Evolutionary conservation across 257 asterid genomes (phyloP).

Genomic region (Solanum habrochaites): DNA sequence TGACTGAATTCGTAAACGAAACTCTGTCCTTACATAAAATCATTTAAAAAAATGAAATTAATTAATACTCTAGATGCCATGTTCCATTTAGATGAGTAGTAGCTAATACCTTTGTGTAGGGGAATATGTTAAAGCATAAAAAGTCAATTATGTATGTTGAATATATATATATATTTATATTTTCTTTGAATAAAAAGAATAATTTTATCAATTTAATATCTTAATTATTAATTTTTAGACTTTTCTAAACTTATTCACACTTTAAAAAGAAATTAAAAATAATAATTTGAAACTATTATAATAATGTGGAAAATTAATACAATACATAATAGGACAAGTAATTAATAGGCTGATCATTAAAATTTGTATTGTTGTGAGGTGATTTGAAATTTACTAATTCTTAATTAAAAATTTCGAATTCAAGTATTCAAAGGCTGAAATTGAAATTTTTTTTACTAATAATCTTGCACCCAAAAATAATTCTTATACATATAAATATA

Average conservation of each 20-base stretch:
- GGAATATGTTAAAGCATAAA: neutral
- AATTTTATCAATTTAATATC: neutral
- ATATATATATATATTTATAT: too few species aligned
- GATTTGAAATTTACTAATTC: neutral
- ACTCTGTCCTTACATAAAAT: neutral
- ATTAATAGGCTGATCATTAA: neutral
- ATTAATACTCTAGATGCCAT: neutral
- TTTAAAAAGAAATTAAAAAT: too few species aligned
- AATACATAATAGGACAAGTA: neutral
- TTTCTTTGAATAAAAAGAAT: neutral
- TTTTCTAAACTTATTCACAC: neutral
- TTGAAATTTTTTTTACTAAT: too few species aligned
- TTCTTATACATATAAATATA: fast-evolving
- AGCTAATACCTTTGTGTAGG: neutral
- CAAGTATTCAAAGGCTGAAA: fast-evolving
- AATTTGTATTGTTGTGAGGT: neutral
- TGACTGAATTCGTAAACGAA: neutral
- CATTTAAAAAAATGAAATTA: neutral
- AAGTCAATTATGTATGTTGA: neutral
- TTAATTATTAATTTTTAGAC: neutral
- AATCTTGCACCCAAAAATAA: neutral
- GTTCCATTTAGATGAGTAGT: neutral
- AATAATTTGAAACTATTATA: neutral
- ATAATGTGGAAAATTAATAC: too few species aligned
- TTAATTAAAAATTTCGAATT: neutral